Conservation (phyloP, 208 protist genomes). For the Trypanosoma rangeli region DNA sequence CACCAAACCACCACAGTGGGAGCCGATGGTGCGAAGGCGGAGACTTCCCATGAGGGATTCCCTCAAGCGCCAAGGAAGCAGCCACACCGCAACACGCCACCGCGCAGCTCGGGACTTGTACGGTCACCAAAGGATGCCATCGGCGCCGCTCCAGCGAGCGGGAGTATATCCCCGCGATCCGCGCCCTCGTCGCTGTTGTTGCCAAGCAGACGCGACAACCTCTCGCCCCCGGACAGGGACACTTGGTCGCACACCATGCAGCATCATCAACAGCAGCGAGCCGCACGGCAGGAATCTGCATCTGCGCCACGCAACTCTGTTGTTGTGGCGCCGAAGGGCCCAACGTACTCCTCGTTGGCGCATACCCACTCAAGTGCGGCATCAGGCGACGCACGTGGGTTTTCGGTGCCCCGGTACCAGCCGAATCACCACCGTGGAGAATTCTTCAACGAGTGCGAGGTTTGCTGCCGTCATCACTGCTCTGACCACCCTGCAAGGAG, state of each 20-base stretch:
- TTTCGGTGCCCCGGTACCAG: constrained; percentile 1
- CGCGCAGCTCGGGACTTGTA: constrained; percentile 15
- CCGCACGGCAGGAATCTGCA: background rate
- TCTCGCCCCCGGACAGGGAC: background rate
- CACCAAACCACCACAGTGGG: constrained; percentile 1
- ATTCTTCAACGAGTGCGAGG: constrained; percentile 25
- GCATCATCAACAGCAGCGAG: background rate
- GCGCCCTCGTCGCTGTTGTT: background rate
- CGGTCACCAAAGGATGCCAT: constrained; percentile 3
- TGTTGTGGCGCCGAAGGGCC: constrained; percentile 1
- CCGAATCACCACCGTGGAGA: constrained; percentile 10
- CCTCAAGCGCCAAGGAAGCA: constrained; percentile 5
- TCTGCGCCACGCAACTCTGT: background rate
- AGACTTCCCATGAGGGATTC: background rate
- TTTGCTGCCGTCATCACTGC: constrained; percentile 14
- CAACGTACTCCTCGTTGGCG: constrained; percentile 12
- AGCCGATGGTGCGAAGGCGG: background rate
- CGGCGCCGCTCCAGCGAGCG: background rate
- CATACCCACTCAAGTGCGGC: background rate
- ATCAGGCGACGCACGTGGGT: background rate
- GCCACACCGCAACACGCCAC: background rate
- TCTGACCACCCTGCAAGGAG: background rate
- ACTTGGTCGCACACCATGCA: background rate
- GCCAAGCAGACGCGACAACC: background rate
- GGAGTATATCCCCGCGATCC: constrained; percentile 15